Evolutionary conservation across 371 early-diverging fungal species (phyloP).

Genomic region (Fennellomyces sp.): DNA sequence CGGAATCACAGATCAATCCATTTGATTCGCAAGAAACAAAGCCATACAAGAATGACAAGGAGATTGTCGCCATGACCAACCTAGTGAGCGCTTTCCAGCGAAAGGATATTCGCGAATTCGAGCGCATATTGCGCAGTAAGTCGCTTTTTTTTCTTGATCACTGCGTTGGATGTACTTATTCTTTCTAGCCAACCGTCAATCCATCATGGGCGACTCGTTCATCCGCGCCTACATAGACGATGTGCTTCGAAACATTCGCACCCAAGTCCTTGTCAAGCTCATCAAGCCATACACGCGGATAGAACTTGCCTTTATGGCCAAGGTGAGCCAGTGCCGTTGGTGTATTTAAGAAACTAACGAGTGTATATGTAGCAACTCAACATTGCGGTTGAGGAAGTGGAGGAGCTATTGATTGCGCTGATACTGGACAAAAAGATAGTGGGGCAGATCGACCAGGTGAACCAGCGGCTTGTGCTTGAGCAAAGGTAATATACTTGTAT

Average conservation of each 20-base stretch:
- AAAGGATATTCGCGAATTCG: conserved; percentile 86
- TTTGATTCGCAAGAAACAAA: conserved; percentile 97
- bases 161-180: neutral
- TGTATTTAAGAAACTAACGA: neutral
- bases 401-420: conserved; percentile 81
- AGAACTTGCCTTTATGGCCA: conserved; percentile 76
- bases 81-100: conserved; percentile 90
- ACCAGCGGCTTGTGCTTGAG: conserved; percentile 68
- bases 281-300: conserved; percentile 93
- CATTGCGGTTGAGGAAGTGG: conserved; percentile 76
- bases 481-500: conserved; percentile 50
- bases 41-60: conserved; percentile 90
- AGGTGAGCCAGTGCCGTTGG: conserved; percentile 45
- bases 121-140: conserved; percentile 66
- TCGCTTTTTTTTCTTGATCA: neutral
- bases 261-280: conserved; percentile 82
- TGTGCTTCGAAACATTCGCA: conserved; percentile 87
- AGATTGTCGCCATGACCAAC: conserved; percentile 91
- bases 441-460: conserved; percentile 89
- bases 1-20: conserved; percentile 92
- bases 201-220: conserved; percentile 90
- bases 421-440: conserved; percentile 86
- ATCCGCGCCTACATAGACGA: conserved; percentile 89
- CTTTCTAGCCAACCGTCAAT: conserved; percentile 59
- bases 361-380: conserved; percentile 67